Percentiles rank a stretch among this genome's conserved stretches.
phyloP scores from a whole-genome alignment of 139 green algal species.

The Limnomonas spitsbergensis region DNA sequence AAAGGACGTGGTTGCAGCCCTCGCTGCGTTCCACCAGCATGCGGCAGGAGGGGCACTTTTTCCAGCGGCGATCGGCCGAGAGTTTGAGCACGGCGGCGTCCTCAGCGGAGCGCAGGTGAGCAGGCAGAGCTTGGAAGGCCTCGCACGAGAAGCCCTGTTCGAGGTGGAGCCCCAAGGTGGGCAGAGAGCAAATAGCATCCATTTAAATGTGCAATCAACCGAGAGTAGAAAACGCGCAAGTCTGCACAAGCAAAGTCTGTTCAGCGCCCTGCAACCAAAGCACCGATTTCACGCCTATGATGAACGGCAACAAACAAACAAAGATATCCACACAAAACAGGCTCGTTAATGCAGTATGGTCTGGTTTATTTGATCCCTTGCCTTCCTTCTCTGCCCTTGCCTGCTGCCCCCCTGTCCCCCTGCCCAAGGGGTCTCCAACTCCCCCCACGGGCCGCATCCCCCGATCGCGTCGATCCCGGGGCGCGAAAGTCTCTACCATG shows the following conservation, averaged over 20 bases:
- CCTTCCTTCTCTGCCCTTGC: too few relatives aligned
- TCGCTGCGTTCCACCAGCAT: slow-evolving; percentile 45
- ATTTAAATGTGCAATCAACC: not conserved
- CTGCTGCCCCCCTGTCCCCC: too few relatives aligned
- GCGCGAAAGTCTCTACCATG: too few relatives aligned
- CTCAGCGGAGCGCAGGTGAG: slow-evolving; percentile 36
- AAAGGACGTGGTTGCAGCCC: slow-evolving; percentile 55
- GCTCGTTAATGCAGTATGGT: too few relatives aligned
- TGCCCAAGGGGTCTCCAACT: too few relatives aligned
- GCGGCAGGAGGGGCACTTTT: slow-evolving; percentile 45
- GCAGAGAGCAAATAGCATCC: not conserved
- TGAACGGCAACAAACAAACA: too few relatives aligned
- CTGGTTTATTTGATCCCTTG: too few relatives aligned
- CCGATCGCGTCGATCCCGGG: too few relatives aligned
- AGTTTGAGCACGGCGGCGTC: slow-evolving; percentile 45
- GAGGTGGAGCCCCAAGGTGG: not conserved
- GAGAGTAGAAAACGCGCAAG: not conserved
- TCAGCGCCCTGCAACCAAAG: too few relatives aligned
- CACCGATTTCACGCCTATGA: too few relatives aligned
- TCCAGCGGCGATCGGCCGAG: slow-evolving; percentile 26
- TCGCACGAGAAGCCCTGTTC: slow-evolving; percentile 41
- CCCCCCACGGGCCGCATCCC: too few relatives aligned
- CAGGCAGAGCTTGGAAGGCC: slow-evolving; percentile 48
- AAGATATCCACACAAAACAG: too few relatives aligned
- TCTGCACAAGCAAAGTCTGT: not conserved